Evolutionary conservation across 2,329 filamentous ascomycete genomes (phyloP).

Genomic region (Cercospora sojina): DNA sequence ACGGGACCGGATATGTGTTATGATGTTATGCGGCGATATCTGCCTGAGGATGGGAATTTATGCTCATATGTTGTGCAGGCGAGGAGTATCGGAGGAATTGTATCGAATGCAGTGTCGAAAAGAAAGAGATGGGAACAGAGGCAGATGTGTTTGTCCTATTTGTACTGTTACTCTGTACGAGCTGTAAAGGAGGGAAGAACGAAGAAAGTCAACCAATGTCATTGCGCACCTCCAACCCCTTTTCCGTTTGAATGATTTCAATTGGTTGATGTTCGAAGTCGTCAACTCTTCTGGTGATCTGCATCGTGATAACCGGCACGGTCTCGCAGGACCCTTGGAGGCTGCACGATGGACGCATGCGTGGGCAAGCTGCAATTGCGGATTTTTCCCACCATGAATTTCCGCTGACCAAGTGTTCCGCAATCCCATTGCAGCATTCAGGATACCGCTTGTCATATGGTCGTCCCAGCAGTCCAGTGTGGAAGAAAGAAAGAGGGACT

Average conservation of each 20-base stretch:
- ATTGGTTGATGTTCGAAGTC: neutral
- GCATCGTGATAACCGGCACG: neutral
- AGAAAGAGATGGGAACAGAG: neutral
- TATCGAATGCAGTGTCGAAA: neutral
- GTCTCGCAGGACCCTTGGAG: too few relatives aligned
- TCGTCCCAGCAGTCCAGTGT: neutral
- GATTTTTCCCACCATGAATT: neutral
- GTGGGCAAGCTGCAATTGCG: too few relatives aligned
- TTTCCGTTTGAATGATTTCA: too few relatives aligned
- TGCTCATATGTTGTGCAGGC: neutral
- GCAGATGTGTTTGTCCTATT: neutral
- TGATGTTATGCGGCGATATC: neutral
- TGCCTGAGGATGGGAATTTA: neutral
- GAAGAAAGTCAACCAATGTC: neutral
- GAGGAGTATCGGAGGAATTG: neutral
- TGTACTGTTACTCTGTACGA: neutral
- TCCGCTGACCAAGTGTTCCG: neutral
- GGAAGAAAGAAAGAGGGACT: neutral
- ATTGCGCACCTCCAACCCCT: too few relatives aligned
- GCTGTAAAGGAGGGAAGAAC: neutral
- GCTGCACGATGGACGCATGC: too few relatives aligned
- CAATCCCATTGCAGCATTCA: neutral
- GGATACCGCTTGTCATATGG: neutral
- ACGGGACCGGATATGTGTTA: neutral
- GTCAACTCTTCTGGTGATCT: neutral